Conservation (phyloP, 176 grass and related monocot genomes). For the Puya raimondii region DNA sequence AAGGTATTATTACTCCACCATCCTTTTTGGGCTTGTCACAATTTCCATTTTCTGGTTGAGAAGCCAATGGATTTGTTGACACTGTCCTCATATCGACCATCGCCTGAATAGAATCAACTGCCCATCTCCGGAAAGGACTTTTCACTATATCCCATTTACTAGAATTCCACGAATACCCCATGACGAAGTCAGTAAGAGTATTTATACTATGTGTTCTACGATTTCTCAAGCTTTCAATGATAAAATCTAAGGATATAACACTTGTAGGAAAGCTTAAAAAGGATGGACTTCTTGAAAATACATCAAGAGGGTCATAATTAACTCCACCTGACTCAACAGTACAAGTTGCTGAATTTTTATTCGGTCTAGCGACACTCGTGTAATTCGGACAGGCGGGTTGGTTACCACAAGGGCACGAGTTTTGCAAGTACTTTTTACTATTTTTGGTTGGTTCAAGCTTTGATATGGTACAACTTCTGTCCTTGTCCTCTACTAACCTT, state of each 20-base stretch:
- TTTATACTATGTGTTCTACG: background rate
- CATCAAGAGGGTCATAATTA: background rate
- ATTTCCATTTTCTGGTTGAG: background rate
- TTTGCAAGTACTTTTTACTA: background rate
- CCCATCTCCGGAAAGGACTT: conserved; percentile 26
- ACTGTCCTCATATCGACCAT: conserved; percentile 1
- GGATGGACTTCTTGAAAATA: background rate
- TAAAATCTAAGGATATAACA: background rate
- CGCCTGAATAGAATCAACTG: conserved; percentile 15
- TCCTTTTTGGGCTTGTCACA: background rate
- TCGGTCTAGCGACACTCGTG: background rate
- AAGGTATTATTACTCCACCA: background rate
- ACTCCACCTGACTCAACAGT: background rate
- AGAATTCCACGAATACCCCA: background rate
- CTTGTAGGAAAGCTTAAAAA: background rate
- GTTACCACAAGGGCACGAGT: background rate
- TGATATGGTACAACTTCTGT: background rate
- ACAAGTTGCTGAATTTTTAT: background rate
- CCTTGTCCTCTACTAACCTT: background rate
- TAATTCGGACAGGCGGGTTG: background rate
- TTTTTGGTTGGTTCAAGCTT: background rate
- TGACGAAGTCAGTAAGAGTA: background rate
- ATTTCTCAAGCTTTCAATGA: background rate
- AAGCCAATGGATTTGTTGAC: conserved; percentile 10
- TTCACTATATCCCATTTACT: background rate